A percentile compares a stretch with the other conserved stretches of the same genome.
phyloP scores from a whole-genome alignment of 257 asterid species.

The Petrea volubilis region DNA sequence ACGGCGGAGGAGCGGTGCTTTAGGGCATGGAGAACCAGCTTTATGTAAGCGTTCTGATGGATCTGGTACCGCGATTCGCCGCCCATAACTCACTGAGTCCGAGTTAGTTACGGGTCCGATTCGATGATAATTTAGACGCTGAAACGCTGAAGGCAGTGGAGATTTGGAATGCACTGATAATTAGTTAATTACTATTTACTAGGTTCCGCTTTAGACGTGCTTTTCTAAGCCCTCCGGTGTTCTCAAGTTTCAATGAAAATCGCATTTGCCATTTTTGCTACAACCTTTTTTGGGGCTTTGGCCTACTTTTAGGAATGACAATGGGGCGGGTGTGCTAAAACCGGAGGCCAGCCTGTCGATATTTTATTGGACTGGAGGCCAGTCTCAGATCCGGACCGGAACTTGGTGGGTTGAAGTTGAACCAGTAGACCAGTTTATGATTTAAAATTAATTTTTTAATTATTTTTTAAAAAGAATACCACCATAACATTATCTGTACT shows the following conservation, averaged over 20 bases:
- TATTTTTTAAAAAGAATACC: no score
- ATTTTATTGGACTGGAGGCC: no score
- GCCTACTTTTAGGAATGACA: background rate
- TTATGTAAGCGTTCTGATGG: constrained; percentile 88
- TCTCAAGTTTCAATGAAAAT: background rate
- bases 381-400: no score
- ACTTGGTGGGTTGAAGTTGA: no score
- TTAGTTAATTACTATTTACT: background rate
- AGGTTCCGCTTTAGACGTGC: background rate
- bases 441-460: no score
- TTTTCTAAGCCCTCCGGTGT: background rate
- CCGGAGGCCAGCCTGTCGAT: no score
- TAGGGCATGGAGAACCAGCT: constrained; percentile 87
- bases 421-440: no score
- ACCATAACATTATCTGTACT: no score
- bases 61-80: constrained; percentile 77
- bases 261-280: background rate
- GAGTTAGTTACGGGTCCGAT: background rate
- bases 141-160: background rate
- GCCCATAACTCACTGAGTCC: constrained; percentile 56
- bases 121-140: background rate
- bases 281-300: background rate
- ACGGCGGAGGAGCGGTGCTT: constrained; percentile 88
- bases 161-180: background rate
- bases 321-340: no score